phyloP scores from a whole-genome alignment of 176 grass and related monocot genomes.

The Carex parvula region DNA sequence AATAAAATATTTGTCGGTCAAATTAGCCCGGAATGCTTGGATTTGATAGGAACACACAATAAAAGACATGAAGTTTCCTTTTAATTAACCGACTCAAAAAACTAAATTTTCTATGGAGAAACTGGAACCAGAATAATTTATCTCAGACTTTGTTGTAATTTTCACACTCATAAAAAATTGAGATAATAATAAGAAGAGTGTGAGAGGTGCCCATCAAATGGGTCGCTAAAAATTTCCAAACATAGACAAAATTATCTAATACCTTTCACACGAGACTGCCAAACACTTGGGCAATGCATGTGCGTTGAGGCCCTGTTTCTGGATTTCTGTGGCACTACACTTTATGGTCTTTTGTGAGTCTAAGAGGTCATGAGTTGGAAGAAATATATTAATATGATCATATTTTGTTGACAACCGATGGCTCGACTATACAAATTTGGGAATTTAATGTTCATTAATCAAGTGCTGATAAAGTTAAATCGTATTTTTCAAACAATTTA shows the following conservation, averaged over 20 bases:
- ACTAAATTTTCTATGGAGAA: background rate
- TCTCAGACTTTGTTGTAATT: background rate
- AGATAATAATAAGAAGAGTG: conserved; percentile 5
- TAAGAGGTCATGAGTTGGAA: background rate
- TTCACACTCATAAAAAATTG: background rate
- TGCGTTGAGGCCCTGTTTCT: background rate
- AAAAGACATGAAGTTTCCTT: background rate
- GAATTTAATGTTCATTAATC: too few relatives aligned
- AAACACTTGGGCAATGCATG: background rate
- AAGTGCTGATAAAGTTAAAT: too few relatives aligned
- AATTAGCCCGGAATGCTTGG: background rate
- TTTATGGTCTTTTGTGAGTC: background rate
- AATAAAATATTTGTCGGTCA: background rate
- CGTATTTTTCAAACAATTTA: too few relatives aligned
- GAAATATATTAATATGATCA: background rate
- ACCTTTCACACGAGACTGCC: background rate
- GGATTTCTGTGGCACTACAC: background rate
- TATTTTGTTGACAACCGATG: background rate
- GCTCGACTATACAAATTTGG: too few relatives aligned
- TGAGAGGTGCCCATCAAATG: background rate
- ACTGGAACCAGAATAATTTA: background rate
- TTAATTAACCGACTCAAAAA: background rate
- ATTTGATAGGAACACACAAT: background rate
- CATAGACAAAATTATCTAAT: background rate
- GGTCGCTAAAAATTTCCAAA: conserved; percentile 22